Base-by-base conservation (phyloP, 176 grass and related monocot species). In the Guadua angustifolia region DNA sequence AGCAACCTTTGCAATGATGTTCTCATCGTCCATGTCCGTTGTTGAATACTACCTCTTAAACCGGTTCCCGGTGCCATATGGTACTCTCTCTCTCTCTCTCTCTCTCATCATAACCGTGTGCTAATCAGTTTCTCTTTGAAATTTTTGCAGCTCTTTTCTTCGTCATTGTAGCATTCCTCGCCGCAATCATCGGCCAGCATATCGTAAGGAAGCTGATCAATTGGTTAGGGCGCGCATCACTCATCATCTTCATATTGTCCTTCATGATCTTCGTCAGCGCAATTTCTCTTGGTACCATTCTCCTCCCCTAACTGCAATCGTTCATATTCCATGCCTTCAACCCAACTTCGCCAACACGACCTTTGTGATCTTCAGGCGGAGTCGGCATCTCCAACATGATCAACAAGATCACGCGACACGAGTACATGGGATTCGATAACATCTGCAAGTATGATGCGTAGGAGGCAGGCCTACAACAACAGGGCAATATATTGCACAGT, bases 1-100 rank as follows among this genome's bases (percentile, higher is more conserved):
- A 16, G 82, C 95, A 18, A 97, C 92, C 39, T 97, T 97, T 83
- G 84, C 89, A 6, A 97, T 97, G 92, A 95, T 88, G 79, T 98
- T 98, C 84, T 98, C 95, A 12, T 92, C 91, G 17, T 95, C 92
- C 42, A 93, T 98, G 89, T 92, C 91, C 0, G 89, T 88, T 5
- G 64, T 98, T 7, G 91, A 98, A 59, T 98, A 93, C 84, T 92
- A 93, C 76, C 91, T 98, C 70, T 38, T 93, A 57, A 73, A 86
- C 9, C 79, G 92, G 4, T 94, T 94, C 59, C 92, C 90, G 0
- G 84, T 97, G 42, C 88, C 88, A 68, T 92, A 94, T 44, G 92
- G 95, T 94, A 81, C 9, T 5, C 0, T 47, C 22, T 58, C 14
- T 7, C 17, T 66, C n/a, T 26, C 1, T 70, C 3, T 58, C 29